Conservation (phyloP, 2,329 filamentous ascomycete species). For the Penicillium sp. region DNA sequence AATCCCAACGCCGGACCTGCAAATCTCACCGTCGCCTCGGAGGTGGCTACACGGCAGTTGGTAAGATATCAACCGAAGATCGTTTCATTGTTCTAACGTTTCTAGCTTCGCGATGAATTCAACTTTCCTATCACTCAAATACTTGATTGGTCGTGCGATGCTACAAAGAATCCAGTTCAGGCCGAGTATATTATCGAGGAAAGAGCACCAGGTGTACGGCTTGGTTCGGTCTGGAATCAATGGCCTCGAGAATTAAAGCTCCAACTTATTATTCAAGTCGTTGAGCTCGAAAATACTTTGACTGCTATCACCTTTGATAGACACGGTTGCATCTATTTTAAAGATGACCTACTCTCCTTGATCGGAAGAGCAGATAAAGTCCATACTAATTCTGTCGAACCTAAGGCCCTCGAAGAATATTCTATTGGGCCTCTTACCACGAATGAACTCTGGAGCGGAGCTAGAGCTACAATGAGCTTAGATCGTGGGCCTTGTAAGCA, state of each 20-base stretch:
- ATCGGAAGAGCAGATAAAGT: slow-evolving; percentile 12
- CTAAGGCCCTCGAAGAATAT: slow-evolving; percentile 12
- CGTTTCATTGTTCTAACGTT: slow-evolving; percentile 5
- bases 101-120: slow-evolving; percentile 19
- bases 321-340: slow-evolving; percentile 28
- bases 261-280: slow-evolving; percentile 22
- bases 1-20: slow-evolving; percentile 27
- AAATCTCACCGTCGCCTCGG: slow-evolving; percentile 18
- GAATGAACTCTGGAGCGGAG: slow-evolving; percentile 18
- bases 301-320: slow-evolving; percentile 18
- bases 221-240: slow-evolving; percentile 27
- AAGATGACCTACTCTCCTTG: slow-evolving; percentile 18
- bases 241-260: slow-evolving; percentile 24
- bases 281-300: slow-evolving; percentile 26
- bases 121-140: slow-evolving; percentile 16
- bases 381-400: background rate
- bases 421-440: slow-evolving; percentile 22
- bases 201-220: slow-evolving; percentile 25
- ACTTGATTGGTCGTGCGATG: slow-evolving; percentile 18
- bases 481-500: slow-evolving; percentile 28
- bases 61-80: slow-evolving; percentile 13
- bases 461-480: slow-evolving; percentile 21
- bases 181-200: slow-evolving; percentile 29
- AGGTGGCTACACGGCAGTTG: slow-evolving; percentile 25
- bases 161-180: slow-evolving; percentile 12